phyloP scores from a whole-genome alignment of 2,329 filamentous ascomycete genomes.

The Niveomyces coronatus region DNA sequence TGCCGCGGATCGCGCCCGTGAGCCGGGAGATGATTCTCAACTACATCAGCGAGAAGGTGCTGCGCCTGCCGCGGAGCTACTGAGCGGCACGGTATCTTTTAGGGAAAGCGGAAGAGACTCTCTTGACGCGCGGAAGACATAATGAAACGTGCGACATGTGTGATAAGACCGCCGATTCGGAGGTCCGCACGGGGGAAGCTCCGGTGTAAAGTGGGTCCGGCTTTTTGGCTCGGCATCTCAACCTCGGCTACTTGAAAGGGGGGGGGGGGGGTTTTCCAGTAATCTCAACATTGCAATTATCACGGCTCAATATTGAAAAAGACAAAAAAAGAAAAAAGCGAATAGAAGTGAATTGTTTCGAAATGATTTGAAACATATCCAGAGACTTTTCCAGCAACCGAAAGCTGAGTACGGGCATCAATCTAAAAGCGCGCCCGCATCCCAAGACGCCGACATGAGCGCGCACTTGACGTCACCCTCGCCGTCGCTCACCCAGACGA shows the following conservation, averaged over 20 bases:
- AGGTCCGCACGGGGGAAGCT: background rate
- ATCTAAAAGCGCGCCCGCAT: no score
- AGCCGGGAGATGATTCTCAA: conserved; percentile 69
- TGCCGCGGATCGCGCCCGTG: conserved; percentile 54
- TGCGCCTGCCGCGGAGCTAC: conserved; percentile 59
- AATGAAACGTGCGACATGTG: no score
- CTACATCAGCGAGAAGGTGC: conserved; percentile 57
- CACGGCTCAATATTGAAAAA: background rate
- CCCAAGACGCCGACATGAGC: conserved; percentile 1
- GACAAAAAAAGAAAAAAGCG: background rate
- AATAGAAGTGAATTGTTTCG: background rate
- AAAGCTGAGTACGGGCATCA: no score
- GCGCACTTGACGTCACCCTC: conserved; percentile 7
- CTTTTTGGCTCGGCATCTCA: conserved; percentile 5
- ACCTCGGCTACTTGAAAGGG: conserved; percentile 9
- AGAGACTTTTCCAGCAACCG: no score
- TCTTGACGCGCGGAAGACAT: no score
- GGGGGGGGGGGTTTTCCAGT: no score
- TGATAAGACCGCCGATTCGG: no score
- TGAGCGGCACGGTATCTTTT: no score
- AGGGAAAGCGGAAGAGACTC: no score
- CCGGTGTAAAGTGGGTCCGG: background rate
- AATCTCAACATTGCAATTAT: no score
- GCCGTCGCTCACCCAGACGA: conserved; percentile 7
- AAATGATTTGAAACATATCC: no score